Conservation (phyloP, 2,329 filamentous ascomycete species). For the Pseudopyrenochaeta lycopersici region DNA sequence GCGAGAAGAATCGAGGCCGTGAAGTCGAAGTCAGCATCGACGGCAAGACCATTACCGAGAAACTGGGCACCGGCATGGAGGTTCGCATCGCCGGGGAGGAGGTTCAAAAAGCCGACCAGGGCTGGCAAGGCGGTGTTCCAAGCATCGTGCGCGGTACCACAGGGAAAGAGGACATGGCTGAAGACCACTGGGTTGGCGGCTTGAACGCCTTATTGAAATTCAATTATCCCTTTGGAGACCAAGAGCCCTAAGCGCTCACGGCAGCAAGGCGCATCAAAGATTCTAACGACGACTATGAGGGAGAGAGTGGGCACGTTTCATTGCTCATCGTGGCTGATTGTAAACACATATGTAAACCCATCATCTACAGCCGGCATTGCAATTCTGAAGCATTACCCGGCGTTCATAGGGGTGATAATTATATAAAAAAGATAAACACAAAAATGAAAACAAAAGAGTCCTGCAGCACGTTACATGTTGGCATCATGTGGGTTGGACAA, state of each 20-base stretch:
- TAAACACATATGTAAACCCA: too few species aligned
- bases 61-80: constrained; percentile 66
- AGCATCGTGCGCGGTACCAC: constrained; percentile 77
- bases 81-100: constrained; percentile 88
- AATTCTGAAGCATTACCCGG: too few species aligned
- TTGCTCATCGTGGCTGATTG: too few species aligned
- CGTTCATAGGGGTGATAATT: too few species aligned
- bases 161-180: constrained; percentile 58
- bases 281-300: too few species aligned
- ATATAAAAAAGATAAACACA: too few species aligned
- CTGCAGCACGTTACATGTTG: too few species aligned
- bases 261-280: not conserved
- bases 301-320: too few species aligned
- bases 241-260: constrained; percentile 25
- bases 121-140: constrained; percentile 82
- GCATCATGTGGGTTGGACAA: too few species aligned
- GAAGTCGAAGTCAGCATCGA: constrained; percentile 62
- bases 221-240: constrained; percentile 90
- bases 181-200: constrained; percentile 96
- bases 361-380: too few species aligned
- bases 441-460: too few species aligned
- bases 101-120: constrained; percentile 59
- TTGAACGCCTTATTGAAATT: constrained; percentile 95
- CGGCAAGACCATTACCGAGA: constrained; percentile 54
- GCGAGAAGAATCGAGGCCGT: constrained; percentile 64